Conservation (phyloP, 306 rosid species). For the Arachis stenosperma region DNA sequence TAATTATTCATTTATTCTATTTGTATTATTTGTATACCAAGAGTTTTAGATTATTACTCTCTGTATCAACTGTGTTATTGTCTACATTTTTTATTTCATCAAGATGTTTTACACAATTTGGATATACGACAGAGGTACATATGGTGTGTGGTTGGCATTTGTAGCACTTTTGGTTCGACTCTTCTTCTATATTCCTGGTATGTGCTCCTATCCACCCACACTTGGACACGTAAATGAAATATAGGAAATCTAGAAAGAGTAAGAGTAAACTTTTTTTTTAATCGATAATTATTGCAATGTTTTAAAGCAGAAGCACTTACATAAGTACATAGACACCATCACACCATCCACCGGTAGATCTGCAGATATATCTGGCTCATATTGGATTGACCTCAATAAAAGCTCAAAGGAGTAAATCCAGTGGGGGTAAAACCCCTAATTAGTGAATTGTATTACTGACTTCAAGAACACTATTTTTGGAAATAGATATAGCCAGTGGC, state of each 20-base stretch:
- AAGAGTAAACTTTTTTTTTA: neutral
- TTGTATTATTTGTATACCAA: neutral
- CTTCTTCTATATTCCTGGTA: constrained; percentile 65
- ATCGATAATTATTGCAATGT: too few relatives aligned
- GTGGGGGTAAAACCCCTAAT: too few relatives aligned
- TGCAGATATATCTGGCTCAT: too few relatives aligned
- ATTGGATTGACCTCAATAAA: too few relatives aligned
- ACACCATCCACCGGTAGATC: too few relatives aligned
- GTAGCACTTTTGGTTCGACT: constrained; percentile 84
- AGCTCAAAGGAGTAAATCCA: too few relatives aligned
- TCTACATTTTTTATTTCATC: neutral
- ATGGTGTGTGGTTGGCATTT: constrained; percentile 88
- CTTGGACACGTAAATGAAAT: neutral
- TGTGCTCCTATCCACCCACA: constrained; percentile 6
- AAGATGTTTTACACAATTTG: constrained; percentile 38
- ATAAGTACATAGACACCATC: too few relatives aligned
- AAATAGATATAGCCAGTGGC: too few relatives aligned
- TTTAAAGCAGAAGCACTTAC: too few relatives aligned
- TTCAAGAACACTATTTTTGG: neutral
- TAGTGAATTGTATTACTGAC: neutral
- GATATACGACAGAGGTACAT: constrained; percentile 69
- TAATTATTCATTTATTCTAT: neutral
- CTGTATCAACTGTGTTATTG: neutral
- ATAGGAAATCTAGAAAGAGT: constrained; percentile 26
- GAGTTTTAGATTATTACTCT: neutral